Base-by-base conservation (phyloP, 2,329 filamentous ascomycete species). In the Rhinocladiella mackenziei region DNA sequence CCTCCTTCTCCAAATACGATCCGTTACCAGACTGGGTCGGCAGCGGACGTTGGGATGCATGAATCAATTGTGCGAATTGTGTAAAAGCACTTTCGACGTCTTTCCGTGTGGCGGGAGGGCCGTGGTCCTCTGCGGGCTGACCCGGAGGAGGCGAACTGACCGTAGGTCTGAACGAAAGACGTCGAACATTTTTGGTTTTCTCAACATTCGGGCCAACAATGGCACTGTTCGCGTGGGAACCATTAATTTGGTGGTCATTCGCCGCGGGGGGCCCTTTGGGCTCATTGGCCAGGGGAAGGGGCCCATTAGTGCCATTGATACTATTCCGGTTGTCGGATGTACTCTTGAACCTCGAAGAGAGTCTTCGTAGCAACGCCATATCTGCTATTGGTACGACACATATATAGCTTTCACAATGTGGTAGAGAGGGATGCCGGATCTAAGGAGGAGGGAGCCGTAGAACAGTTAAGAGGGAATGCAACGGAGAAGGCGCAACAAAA, bases 21-120 rank as follows among this genome's bases (percentile, higher is more conserved):
- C 80, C 80, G 58, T 82, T 75, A 18, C 81, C 80, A 41, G 71
- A 74, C 56, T 83, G 73, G 1, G 70, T 78, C 0, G 83, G 81
- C 22, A 84, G 64, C 7, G 83, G 81, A n/a, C 77, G 68, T 45
- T 70, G 71, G 1, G 80, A 78, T 3, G 78, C 74, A 41, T 73
- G 69, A 39, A 75, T 67, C 8, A 73, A 58, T 52, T 70, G 66
- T 14, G 67, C 67, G 59, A 67, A 72, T 50, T 66, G 63, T 25
- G 66, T 62, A 43, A 73, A 73, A 11, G 63, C 60, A 5, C 59
- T 58, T 17, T 64, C 60, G 6, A 70, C 62, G 49, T 70, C 65
- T 20, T 60, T 59, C n/a, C 64, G 62, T 43, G 65, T 67, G 36
- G 64, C 63, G 34, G 46, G 50, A 20, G 56, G 57, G 2, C 60